A percentile compares a stretch with the other conserved stretches of the same genome.
Evolutionary conservation across 345 rosid genomes (phyloP).

Genomic region (Conringia planisiliqua): DNA sequence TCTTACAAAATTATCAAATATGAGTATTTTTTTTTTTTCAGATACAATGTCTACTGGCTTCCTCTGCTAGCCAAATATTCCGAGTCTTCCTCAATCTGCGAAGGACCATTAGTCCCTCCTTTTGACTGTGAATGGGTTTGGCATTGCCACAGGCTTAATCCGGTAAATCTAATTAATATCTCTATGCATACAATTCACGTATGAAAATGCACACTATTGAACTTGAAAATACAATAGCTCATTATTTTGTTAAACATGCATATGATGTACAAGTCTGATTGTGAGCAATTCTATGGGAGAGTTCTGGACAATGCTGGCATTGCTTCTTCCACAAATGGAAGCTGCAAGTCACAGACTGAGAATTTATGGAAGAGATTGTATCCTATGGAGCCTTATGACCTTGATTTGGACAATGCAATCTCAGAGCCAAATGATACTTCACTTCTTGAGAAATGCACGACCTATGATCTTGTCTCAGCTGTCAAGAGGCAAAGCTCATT

Average conservation of each 20-base stretch:
- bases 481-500: constrained; percentile 87
- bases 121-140: constrained; percentile 94
- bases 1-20: background rate
- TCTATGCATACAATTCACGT: background rate
- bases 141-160: constrained; percentile 95
- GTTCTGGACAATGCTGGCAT: constrained; percentile 55
- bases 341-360: constrained; percentile 41
- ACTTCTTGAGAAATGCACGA: constrained; percentile 45
- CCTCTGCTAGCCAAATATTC: constrained; percentile 71
- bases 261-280: constrained; percentile 55
- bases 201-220: background rate
- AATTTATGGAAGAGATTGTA: constrained; percentile 58
- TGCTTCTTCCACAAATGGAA: constrained; percentile 53
- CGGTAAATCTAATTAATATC: constrained; percentile 14
- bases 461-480: constrained; percentile 74
- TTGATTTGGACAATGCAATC: constrained; percentile 37
- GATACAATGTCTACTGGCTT: constrained; percentile 89
- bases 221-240: background rate
- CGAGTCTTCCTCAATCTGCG: constrained; percentile 36
- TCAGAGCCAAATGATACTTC: constrained; percentile 25
- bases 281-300: constrained; percentile 61
- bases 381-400: constrained; percentile 64
- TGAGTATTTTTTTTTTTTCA: constrained; percentile 27
- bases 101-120: constrained; percentile 73
- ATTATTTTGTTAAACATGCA: background rate